Base-by-base conservation (phyloP, 352 stramenopile species). In the Phytophthora europaea region DNA sequence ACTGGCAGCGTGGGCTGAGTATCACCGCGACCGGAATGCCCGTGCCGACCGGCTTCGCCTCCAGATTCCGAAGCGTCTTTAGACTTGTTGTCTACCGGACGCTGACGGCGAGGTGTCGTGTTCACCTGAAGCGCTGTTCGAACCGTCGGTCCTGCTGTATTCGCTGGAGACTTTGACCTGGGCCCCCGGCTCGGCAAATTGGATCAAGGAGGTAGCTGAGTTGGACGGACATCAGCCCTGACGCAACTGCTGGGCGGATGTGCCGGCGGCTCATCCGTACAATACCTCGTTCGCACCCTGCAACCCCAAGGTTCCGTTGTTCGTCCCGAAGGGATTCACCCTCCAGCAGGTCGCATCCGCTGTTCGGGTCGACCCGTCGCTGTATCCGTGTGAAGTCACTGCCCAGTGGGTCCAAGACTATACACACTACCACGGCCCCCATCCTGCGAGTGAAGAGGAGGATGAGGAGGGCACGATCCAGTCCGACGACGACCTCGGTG, bases 171-270 rank as follows among this genome's bases (percentile, higher is more conserved):
- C 33, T 1, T 3, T 63, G 2, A 23, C 43, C 4, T 63, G 38
- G 56, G 38, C 38, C 26, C 34, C 38, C 3, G 23, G n/a, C 0
- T 20, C 56, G 2, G 38, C 12, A 0, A 4, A 36, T 18, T 63
- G 56, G 56, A 7, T 53, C 2, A 10, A 9, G 6, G 56, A 63
- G 23, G 20, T 43, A 2, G 23, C 23, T 1, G 2, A 26, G 23
- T 26, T 63, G 56, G 56, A 63, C 28, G 20, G 18, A 2, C 56
- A 22, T 1, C 36, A 63, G 16, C 56, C 33, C 0, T 63, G 56
- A 38, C 36, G 13, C 3, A 63, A 63, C 1, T 63, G 56, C 53
- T 63, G 56, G 56, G 22, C 53, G 18, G 15, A 53, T 4, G 36
- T 50, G 4, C 38, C 36, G 6, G 3, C 36, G 4, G 18, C 33